Evolutionary conservation across 768 basidiomycete genomes (phyloP).

Genomic region (Russula compacta): DNA sequence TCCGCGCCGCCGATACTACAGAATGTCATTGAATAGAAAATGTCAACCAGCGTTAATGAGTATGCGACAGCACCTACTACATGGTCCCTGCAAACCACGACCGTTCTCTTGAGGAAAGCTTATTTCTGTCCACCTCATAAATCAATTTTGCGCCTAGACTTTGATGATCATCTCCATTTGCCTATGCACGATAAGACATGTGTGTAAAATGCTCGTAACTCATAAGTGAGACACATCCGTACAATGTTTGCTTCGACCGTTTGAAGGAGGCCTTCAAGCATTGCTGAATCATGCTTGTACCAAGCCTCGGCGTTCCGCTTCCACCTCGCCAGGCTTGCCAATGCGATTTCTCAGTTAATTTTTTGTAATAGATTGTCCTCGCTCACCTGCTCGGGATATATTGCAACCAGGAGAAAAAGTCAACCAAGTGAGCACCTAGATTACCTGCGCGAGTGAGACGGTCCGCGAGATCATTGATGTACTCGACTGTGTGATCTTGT

Average conservation of each 20-base stretch:
- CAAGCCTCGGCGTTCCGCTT: no score
- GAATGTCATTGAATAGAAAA: neutral
- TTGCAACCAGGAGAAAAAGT: constrained; percentile 6
- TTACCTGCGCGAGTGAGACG: neutral
- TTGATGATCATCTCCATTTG: neutral
- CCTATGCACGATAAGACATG: neutral
- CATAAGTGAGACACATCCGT: no score
- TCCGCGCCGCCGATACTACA: neutral
- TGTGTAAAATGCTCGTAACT: neutral
- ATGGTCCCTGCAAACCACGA: constrained; percentile 1
- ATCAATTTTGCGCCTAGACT: constrained; percentile 1
- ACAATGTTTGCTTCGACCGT: no score
- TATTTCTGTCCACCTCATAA: no score
- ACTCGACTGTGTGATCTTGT: neutral
- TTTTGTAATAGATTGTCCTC: neutral
- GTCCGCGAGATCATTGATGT: neutral
- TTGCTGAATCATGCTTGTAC: no score
- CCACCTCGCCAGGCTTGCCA: no score
- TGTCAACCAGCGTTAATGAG: neutral
- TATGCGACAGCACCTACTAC: neutral
- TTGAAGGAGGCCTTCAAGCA: no score
- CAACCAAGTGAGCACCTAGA: constrained; percentile 8
- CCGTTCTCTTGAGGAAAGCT: neutral
- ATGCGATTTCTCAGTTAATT: neutral
- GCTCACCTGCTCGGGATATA: constrained; percentile 5